Conservation (phyloP, 257 asterid genomes). For the Oldenlandia corymbosa region DNA sequence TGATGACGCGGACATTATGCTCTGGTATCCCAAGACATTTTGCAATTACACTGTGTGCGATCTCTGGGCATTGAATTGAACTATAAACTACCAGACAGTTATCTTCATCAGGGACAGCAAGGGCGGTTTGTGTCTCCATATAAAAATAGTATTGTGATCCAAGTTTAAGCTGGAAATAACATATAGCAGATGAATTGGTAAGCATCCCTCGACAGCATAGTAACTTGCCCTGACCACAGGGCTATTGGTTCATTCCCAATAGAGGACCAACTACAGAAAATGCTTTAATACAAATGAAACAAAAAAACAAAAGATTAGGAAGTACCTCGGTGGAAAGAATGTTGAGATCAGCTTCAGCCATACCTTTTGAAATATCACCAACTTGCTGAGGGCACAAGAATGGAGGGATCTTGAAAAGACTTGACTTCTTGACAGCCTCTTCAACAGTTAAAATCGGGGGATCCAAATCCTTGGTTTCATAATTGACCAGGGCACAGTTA, state of each 20-base stretch:
- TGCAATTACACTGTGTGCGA: slow-evolving; percentile 45
- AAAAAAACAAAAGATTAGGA: not conserved
- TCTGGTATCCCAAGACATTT: slow-evolving; percentile 68
- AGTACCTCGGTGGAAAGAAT: slow-evolving; percentile 57
- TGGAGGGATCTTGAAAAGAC: slow-evolving; percentile 47
- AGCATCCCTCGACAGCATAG: not conserved
- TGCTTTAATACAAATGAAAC: not conserved
- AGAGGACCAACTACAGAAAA: not conserved
- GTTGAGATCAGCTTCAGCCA: slow-evolving; percentile 71
- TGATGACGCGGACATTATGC: slow-evolving; percentile 59
- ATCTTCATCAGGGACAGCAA: slow-evolving; percentile 81
- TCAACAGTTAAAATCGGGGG: slow-evolving; percentile 65
- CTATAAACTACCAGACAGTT: slow-evolving; percentile 67
- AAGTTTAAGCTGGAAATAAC: slow-evolving; percentile 44
- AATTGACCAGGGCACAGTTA: slow-evolving; percentile 37
- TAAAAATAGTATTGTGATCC: slow-evolving; percentile 64
- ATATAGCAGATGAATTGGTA: not conserved
- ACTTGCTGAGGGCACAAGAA: slow-evolving; percentile 32
- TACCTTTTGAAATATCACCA: slow-evolving; percentile 64
- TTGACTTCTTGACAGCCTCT: slow-evolving; percentile 54
- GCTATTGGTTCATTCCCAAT: too few species aligned
- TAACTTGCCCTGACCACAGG: too few species aligned
- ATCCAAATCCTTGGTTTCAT: slow-evolving; percentile 43
- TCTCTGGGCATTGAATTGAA: slow-evolving; percentile 58
- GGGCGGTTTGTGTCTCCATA: slow-evolving; percentile 73